Base-by-base conservation (phyloP, 1,284 basidiomycete species). In the Coriolopsis trogii region DNA sequence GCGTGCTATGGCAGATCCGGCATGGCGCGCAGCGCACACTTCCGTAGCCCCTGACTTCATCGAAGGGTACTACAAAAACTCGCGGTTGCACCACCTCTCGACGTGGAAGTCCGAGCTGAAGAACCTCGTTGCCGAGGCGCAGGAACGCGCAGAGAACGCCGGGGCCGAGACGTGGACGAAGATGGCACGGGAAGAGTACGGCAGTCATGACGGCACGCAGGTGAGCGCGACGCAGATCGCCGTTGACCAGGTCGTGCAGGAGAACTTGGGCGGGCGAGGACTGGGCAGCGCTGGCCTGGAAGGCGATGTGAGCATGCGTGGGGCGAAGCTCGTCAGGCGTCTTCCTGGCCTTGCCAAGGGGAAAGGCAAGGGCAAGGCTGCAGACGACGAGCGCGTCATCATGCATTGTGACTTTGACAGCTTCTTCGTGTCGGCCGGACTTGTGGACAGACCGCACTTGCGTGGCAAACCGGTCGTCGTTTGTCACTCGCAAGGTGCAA, bases 401-500 rank as follows among this genome's bases (percentile, higher is more conserved):
- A 89, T 97, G 82, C 95, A 98, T 64, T 92, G 93, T 63, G 95
- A 98, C 69, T 98, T 99, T 64, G 96, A 99, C 67, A 93, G 89
- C 63, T 99, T 98, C 77, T 99, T 99, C 65, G 95, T 98, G 10
- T 87, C 91, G 1, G 94, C 88, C n/a, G 92, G 93, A 0, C 70
- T 96, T 40, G 76, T 91, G 3, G 82, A 79, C 46, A 76, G 91
- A 0, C 91, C 92, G 0, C 79, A 95, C 52, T 69, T 96, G 34
- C 84, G 81, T 45, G 93, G 93, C 1, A 91, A 91, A 66, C 92
- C 96, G 0, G 87, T 90, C 2, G 95, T 95, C 0, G 97, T 99
- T 0, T 99, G 96, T 66, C 96, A 99, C 73, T 93, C 93, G 3
- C 87, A 93, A 60, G 89, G 85, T 0, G 72, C 65, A 9, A 84